A percentile compares a stretch with the other conserved stretches of the same genome.
Conservation (phyloP, 1,139 yeast species). For the Suhomyces bokatorum region DNA sequence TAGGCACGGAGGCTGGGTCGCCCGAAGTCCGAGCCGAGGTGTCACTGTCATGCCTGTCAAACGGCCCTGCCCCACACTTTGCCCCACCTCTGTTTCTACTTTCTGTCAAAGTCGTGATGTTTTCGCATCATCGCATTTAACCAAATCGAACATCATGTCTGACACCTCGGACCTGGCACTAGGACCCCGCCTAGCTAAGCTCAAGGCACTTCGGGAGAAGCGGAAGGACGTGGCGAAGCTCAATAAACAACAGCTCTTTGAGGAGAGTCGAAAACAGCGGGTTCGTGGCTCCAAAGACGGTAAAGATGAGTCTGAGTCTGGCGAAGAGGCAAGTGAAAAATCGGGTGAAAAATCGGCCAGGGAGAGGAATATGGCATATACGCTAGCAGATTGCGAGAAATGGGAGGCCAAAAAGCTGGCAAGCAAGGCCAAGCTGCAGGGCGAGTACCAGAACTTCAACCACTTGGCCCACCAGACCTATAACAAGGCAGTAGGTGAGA, state of each 20-base stretch:
- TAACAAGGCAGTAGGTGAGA: conserved; percentile 42
- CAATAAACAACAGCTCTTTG: conserved; percentile 24
- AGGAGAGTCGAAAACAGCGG: conserved; percentile 18
- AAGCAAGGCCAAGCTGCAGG: conserved; percentile 11
- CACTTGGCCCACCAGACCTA: conserved; percentile 60
- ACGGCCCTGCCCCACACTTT: too few species aligned
- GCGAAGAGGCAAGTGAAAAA: background rate
- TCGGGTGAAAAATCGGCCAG: conserved; percentile 35
- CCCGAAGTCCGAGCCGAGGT: too few species aligned
- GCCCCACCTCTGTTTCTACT: too few species aligned
- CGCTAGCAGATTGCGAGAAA: conserved; percentile 65
- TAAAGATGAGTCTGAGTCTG: conserved; percentile 7
- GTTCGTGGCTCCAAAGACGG: conserved; percentile 1
- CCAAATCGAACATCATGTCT: background rate
- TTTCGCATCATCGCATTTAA: background rate
- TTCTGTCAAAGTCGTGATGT: background rate
- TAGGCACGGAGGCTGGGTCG: background rate
- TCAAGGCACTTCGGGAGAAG: conserved; percentile 18
- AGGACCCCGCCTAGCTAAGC: conserved; percentile 12
- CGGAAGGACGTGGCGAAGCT: conserved; percentile 21
- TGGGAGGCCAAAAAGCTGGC: conserved; percentile 52
- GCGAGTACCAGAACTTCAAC: conserved; percentile 42
- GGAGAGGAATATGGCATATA: conserved; percentile 56
- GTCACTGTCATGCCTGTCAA: too few species aligned
- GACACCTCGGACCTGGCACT: background rate